Conservation (phyloP, 176 grass and related monocot species). For the Tillandsia leiboldiana region DNA sequence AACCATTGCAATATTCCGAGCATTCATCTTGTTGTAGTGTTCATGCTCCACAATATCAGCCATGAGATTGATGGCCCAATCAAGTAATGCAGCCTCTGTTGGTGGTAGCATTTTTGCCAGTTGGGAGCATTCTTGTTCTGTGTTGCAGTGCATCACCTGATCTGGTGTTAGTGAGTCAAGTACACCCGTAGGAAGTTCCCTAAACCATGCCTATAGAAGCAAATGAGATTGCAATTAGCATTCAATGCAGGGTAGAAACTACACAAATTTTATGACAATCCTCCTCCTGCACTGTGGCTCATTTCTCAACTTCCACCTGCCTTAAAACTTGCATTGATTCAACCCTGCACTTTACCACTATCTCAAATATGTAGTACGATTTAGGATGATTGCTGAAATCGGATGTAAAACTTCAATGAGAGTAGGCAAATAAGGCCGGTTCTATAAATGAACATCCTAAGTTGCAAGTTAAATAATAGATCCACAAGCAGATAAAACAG, state of each 20-base stretch:
- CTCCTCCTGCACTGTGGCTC: no score
- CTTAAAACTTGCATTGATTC: no score
- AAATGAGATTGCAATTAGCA: conserved; percentile 3
- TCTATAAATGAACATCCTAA: no score
- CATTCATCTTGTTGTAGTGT: conserved; percentile 91
- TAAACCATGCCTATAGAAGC: conserved; percentile 78
- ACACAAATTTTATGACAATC: background rate
- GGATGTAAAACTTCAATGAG: no score
- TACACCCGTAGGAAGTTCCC: conserved; percentile 73
- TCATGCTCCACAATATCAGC: conserved; percentile 79
- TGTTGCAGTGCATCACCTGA: conserved; percentile 81
- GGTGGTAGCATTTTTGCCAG: conserved; percentile 51
- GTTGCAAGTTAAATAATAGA: no score
- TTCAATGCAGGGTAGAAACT: background rate
- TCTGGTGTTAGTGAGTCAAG: conserved; percentile 54
- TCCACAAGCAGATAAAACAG: no score
- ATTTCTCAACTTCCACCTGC: no score
- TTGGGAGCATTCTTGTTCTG: conserved; percentile 58
- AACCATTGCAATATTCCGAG: conserved; percentile 87
- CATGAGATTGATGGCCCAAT: conserved; percentile 91
- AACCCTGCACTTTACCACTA: no score
- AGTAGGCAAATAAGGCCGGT: no score
- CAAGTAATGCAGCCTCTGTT: conserved; percentile 64
- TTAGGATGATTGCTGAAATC: no score
- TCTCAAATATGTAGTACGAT: no score